A percentile compares a stretch with the other conserved stretches of the same genome.
Evolutionary conservation across 139 green algal genomes (phyloP).

Genomic region (Coelastrella sp.): DNA sequence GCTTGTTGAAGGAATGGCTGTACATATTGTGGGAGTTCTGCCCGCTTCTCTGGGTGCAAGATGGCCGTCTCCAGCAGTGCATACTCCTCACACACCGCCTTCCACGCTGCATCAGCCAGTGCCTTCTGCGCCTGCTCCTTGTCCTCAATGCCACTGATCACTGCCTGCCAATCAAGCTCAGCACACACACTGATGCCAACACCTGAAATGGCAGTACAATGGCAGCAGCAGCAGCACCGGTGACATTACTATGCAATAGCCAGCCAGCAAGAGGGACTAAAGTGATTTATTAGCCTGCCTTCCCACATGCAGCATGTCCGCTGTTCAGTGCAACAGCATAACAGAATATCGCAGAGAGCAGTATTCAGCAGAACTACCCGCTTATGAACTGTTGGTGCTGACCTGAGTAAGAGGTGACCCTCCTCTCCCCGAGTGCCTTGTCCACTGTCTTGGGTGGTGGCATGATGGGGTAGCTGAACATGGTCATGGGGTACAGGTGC

Average conservation of each 20-base stretch:
- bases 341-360: too few species aligned
- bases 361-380: too few species aligned
- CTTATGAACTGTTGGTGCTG: neutral
- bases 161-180: conserved; percentile 74
- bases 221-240: neutral
- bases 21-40: neutral
- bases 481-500: conserved; percentile 95
- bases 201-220: conserved; percentile 77
- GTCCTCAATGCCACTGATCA: conserved; percentile 62
- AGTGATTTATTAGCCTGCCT: too few species aligned
- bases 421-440: conserved; percentile 60
- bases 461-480: conserved; percentile 92
- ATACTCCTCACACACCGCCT: conserved; percentile 67
- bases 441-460: conserved; percentile 83
- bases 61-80: conserved; percentile 71
- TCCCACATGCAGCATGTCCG: too few species aligned
- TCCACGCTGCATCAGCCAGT: conserved; percentile 62
- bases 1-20: conserved; percentile 14
- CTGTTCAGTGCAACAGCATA: too few species aligned
- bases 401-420: conserved; percentile 1
- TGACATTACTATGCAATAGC: too few species aligned
- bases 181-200: conserved; percentile 82
- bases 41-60: conserved; percentile 57
- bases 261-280: too few species aligned
- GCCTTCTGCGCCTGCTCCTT: conserved; percentile 65